Evolutionary conservation across 495 filamentous ascomycete genomes (phyloP).

Genomic region (Wilcoxina mikolae): DNA sequence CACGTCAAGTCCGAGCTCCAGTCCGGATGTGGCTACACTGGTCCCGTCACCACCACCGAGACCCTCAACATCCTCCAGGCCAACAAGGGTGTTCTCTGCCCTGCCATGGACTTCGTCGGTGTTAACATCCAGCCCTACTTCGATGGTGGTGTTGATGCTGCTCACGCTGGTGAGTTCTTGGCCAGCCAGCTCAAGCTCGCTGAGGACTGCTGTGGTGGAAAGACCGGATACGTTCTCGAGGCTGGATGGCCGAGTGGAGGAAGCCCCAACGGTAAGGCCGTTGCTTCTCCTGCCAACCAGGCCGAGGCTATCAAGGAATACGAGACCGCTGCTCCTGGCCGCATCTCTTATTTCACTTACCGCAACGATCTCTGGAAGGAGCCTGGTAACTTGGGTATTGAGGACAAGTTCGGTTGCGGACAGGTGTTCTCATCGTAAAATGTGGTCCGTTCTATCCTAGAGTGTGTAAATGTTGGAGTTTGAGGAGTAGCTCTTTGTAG

Average conservation of each 20-base stretch:
- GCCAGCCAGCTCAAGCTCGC: slow-evolving; percentile 49
- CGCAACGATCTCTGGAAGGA: slow-evolving; percentile 71
- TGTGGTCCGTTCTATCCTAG: background rate
- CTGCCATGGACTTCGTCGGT: slow-evolving; percentile 58
- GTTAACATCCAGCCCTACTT: slow-evolving; percentile 90
- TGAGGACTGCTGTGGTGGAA: slow-evolving; percentile 46
- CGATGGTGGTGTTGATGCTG: slow-evolving; percentile 49
- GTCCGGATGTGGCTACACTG: slow-evolving; percentile 49
- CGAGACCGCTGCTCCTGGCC: slow-evolving; percentile 38
- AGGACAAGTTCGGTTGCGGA: slow-evolving; percentile 63
- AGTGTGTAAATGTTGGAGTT: slow-evolving; percentile 2
- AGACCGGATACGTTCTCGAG: slow-evolving; percentile 64
- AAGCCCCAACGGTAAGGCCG: slow-evolving; percentile 50
- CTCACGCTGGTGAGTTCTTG: slow-evolving; percentile 59
- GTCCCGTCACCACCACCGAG: slow-evolving; percentile 73
- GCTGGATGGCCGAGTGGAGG: slow-evolving; percentile 76
- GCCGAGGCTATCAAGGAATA: slow-evolving; percentile 53
- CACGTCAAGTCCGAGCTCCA: slow-evolving; percentile 35
- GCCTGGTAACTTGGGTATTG: slow-evolving; percentile 51
- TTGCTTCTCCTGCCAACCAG: slow-evolving; percentile 55
- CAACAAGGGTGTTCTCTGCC: slow-evolving; percentile 47
- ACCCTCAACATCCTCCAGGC: slow-evolving; percentile 54
- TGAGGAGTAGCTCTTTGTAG: background rate
- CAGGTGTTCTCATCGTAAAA: slow-evolving; percentile 41
- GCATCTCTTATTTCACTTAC: slow-evolving; percentile 66